Base-by-base conservation (phyloP, 352 stramenopile species). In the Salisapilia sapeloensis region DNA sequence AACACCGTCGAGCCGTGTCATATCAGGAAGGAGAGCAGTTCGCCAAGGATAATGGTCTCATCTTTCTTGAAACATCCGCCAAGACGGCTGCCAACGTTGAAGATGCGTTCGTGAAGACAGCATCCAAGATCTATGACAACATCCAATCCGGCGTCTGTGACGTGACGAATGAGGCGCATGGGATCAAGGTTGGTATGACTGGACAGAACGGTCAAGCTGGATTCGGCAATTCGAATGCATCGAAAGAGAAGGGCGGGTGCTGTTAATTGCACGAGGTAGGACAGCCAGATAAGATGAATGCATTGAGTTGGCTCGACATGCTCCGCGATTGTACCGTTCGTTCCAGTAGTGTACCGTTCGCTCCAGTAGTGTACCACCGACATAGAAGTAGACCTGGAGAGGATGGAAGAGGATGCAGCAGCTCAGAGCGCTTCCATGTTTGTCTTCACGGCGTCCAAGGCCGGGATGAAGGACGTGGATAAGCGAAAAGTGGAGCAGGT, bases 31-130 rank as follows among this genome's bases (percentile, higher is more conserved):
- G 94, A 29, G 85, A 95, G 51, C 66, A 93, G 46, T 99, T 99
- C 69, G 96, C 96, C 8, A 92, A 98, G 52, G 91, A 98, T 46
- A 96, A 99, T 59, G 94, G 94, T 1, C 65, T 99, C n/a, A 96
- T 99, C 39, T 99, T 99, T 67, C 63, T 99, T 32, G 96, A 99
- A 62, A 99, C 96, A 3, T 97, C 83, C 31, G 96, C 96, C 11
- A 99, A 99, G 69, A 99, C 94, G 3, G 91, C 92, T 4, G 87
- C 86, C 29, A 99, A 99, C 55, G 96, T 99, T 4, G 95, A 99
- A 66, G 74, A 95, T 41, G 91, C 91, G 5, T 97, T 97, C 40
- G 89, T 96, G 24, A 93, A 94, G 54, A 97, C 87, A 14, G 89
- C 89, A 25, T 83, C 89, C 16, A 96, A 96, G 63, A 97, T 97